Conservation (phyloP, 805 yeast species). For the Millerozyma miso region DNA sequence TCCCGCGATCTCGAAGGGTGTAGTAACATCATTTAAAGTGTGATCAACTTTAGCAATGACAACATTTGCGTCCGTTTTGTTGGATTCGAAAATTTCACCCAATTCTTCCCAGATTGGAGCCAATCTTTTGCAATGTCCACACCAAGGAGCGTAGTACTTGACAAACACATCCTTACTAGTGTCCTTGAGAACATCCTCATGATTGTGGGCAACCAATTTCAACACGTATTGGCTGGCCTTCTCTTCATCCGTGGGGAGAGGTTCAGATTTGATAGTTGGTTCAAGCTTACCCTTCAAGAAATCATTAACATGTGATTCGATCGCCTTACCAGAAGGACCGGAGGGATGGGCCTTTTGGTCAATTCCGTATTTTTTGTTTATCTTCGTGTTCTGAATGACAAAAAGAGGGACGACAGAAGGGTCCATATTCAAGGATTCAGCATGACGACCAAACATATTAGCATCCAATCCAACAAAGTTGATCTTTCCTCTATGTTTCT, state of each 20-base stretch:
- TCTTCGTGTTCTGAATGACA: constrained; percentile 70
- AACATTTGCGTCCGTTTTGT: constrained; percentile 49
- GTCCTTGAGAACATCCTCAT: constrained; percentile 62
- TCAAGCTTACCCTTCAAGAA: constrained; percentile 60
- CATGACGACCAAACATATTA: constrained; percentile 74
- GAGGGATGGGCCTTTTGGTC: constrained; percentile 54
- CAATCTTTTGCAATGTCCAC: constrained; percentile 91
- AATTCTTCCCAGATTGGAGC: constrained; percentile 88
- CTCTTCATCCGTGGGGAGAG: constrained; percentile 78
- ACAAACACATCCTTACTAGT: constrained; percentile 67
- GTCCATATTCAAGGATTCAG: constrained; percentile 76
- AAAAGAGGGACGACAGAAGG: constrained; percentile 81
- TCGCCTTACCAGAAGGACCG: constrained; percentile 41
- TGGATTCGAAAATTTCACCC: constrained; percentile 60
- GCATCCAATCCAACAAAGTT: constrained; percentile 91
- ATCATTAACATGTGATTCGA: constrained; percentile 59
- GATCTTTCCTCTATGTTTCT: constrained; percentile 70
- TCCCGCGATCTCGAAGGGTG: constrained; percentile 63
- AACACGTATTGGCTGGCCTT: constrained; percentile 51
- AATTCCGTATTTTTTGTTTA: constrained; percentile 74
- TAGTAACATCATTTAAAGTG: constrained; percentile 82
- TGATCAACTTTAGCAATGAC: constrained; percentile 85
- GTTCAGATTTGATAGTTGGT: constrained; percentile 81
- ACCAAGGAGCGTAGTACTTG: constrained; percentile 96
- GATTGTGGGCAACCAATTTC: constrained; percentile 80